These are phyloP conservation scores for Colletotrichum simmondsii DNA, from an alignment of 2,329 filamentous ascomycete genomes.

Conservation along the genomic window DNA sequence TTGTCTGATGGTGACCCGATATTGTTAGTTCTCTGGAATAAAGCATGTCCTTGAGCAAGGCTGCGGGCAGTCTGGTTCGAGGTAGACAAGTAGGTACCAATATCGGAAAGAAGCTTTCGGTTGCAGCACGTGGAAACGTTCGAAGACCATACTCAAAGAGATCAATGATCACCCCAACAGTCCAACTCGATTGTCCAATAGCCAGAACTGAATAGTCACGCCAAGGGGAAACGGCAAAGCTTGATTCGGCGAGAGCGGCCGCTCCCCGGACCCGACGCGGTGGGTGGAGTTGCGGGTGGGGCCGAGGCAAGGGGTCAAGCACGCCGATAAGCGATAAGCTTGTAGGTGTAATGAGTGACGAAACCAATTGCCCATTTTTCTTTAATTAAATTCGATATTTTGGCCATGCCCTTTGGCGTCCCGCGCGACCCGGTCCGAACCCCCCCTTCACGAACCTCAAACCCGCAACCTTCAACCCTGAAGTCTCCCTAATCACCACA, in stretches of 20 bases:
- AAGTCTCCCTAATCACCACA: not conserved
- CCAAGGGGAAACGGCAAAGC: constrained; percentile 24
- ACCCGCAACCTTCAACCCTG: not conserved
- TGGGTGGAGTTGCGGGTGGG: constrained; percentile 2
- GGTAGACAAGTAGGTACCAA: no score
- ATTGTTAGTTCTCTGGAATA: no score
- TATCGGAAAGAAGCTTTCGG: no score
- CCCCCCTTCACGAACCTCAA: not conserved
- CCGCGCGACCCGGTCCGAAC: not conserved
- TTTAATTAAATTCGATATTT: constrained; percentile 22
- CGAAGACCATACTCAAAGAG: not conserved
- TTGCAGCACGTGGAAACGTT: no score
- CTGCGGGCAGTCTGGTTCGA: no score
- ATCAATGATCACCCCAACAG: not conserved
- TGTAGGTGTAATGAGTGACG: constrained; percentile 33
- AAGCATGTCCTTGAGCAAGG: no score
- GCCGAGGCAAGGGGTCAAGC: constrained; percentile 3
- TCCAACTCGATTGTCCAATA: not conserved
- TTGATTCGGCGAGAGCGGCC: constrained; percentile 22
- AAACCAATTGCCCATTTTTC: constrained; percentile 13
- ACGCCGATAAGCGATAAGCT: constrained; percentile 11
- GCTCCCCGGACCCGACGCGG: constrained; percentile 18
- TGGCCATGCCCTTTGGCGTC: constrained; percentile 8
- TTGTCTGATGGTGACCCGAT: not conserved
- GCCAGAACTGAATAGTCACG: not conserved